A percentile compares a stretch with the other conserved stretches of the same genome.
Conservation (phyloP, 2,329 filamentous ascomycete species). For the Fusarium sp. region DNA sequence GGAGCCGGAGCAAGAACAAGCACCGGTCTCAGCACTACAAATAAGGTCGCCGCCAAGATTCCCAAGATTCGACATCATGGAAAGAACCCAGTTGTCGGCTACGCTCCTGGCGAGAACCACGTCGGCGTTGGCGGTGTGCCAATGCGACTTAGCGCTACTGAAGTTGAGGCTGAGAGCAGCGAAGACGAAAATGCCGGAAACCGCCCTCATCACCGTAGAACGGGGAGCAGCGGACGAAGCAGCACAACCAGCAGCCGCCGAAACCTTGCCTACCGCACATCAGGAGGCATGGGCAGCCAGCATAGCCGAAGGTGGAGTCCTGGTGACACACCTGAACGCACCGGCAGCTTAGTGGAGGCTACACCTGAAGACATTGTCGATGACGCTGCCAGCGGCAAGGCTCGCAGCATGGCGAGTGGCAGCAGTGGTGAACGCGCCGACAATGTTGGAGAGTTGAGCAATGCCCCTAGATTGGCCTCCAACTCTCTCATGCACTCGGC, state of each 20-base stretch:
- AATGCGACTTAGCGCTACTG: conserved; percentile 90
- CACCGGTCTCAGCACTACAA: conserved; percentile 69
- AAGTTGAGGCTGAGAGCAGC: conserved; percentile 89
- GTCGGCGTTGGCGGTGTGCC: conserved; percentile 83
- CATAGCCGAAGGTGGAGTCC: conserved; percentile 61
- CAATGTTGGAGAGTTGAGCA: conserved; percentile 64
- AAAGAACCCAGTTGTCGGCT: conserved; percentile 81
- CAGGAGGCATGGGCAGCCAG: conserved; percentile 56
- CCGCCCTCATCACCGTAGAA: conserved; percentile 72
- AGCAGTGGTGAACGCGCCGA: conserved; percentile 71
- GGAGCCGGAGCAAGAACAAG: conserved; percentile 61
- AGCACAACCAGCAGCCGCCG: conserved; percentile 67
- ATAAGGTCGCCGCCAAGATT: conserved; percentile 84
- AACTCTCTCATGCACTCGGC: conserved; percentile 68
- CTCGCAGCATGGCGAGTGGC: conserved; percentile 63
- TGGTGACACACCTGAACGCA: conserved; percentile 64
- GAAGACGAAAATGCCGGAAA: conserved; percentile 73
- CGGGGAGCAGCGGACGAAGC: conserved; percentile 79
- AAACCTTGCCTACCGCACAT: conserved; percentile 60
- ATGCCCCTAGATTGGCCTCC: conserved; percentile 61
- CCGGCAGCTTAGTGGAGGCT: conserved; percentile 61
- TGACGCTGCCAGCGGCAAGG: conserved; percentile 58
- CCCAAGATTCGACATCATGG: conserved; percentile 90
- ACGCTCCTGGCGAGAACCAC: conserved; percentile 80
- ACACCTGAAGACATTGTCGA: conserved; percentile 48